Evolutionary conservation across 306 rosid species (phyloP).

Genomic region (Lathyrus oleraceus): DNA sequence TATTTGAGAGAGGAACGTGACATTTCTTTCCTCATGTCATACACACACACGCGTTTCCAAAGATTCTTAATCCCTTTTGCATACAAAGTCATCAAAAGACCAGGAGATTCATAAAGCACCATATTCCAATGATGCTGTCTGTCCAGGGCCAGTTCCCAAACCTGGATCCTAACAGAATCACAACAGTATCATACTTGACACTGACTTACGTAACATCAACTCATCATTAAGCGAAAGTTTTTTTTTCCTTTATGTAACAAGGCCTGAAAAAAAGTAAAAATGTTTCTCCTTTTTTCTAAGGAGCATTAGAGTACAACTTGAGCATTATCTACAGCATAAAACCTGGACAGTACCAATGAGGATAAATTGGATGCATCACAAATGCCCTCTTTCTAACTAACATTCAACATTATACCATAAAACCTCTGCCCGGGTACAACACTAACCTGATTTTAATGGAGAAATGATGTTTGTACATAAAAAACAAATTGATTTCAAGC

Average conservation of each 20-base stretch:
- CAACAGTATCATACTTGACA: not conserved
- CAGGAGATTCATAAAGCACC: not conserved
- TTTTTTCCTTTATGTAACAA: not conserved
- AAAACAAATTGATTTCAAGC: no score
- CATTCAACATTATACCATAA: conserved; percentile 12
- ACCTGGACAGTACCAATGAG: conserved; percentile 1
- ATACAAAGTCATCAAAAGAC: conserved; percentile 15
- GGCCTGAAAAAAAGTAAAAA: not conserved
- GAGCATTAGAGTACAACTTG: not conserved
- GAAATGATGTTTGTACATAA: no score
- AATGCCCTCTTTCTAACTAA: not conserved
- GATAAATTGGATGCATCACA: not conserved
- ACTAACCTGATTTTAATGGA: not conserved
- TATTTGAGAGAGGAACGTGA: conserved; percentile 1
- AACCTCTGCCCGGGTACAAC: not conserved
- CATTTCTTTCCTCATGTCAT: not conserved
- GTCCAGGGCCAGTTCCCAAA: not conserved
- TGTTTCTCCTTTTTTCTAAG: not conserved
- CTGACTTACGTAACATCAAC: conserved; percentile 1
- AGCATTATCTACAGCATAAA: conserved; percentile 4
- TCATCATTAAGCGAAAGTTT: not conserved
- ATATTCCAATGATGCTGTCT: not conserved
- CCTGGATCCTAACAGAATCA: not conserved
- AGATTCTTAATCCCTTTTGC: conserved; percentile 14
- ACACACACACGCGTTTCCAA: not conserved